Conservation (phyloP, 495 filamentous ascomycete species). For the Xylaria telfairii region DNA sequence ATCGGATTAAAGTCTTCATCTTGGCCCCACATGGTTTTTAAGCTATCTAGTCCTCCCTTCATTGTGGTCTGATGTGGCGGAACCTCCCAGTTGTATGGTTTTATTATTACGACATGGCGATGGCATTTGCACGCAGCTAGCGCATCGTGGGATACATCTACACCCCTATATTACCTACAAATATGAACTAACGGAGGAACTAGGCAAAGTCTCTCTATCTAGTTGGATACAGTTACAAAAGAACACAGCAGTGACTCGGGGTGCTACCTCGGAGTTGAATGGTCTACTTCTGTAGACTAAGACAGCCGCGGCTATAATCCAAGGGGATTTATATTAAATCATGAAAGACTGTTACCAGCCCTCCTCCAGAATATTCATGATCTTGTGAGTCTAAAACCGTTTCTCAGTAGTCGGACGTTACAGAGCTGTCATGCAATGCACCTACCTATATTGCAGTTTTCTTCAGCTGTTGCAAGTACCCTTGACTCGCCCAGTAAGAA, state of each 20-base stretch:
- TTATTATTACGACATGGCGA: background rate
- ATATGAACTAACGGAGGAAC: background rate
- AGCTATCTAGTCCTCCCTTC: conserved; percentile 17
- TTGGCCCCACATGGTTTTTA: conserved; percentile 23
- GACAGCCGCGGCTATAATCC: background rate
- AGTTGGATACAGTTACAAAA: background rate
- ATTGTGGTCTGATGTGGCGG: conserved; percentile 30
- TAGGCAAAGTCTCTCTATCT: background rate
- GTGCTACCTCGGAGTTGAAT: background rate
- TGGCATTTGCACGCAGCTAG: background rate
- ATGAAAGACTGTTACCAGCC: background rate
- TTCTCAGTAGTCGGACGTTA: background rate
- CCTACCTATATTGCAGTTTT: conserved; percentile 3
- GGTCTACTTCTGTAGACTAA: background rate
- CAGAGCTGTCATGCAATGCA: conserved; percentile 19
- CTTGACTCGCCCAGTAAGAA: background rate
- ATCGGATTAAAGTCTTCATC: conserved; percentile 14
- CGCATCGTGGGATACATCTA: conserved; percentile 5
- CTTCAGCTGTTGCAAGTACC: conserved; percentile 9
- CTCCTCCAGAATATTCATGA: background rate
- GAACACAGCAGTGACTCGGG: background rate
- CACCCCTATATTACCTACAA: conserved; percentile 12
- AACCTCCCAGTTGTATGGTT: conserved; percentile 1
- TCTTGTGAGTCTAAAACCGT: background rate
- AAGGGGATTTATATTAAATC: background rate